These are phyloP conservation scores for Boletus fagicola DNA, from an alignment of 768 basidiomycete genomes.

Conservation along the genomic window DNA sequence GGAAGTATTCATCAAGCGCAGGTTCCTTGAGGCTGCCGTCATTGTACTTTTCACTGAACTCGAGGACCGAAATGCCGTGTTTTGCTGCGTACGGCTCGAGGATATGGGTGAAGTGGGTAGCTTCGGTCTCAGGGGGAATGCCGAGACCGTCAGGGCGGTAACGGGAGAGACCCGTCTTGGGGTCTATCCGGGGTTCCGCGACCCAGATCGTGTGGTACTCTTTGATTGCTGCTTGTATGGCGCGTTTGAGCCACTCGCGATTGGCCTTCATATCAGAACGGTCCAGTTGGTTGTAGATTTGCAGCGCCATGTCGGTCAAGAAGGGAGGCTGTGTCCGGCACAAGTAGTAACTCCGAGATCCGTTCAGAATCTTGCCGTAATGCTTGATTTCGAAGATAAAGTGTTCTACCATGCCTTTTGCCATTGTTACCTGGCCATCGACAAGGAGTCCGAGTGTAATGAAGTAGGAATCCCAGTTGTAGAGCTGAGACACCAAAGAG, in stretches of 20 bases:
- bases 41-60: constrained; percentile 97
- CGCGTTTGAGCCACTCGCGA: constrained; percentile 89
- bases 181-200: constrained; percentile 90
- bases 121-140: constrained; percentile 98
- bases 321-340: constrained; percentile 97
- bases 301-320: constrained; percentile 97
- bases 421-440: constrained; percentile 91
- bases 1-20: constrained; percentile 91
- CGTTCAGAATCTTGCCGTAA: constrained; percentile 96
- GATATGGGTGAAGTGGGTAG: constrained; percentile 96
- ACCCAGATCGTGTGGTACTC: constrained; percentile 99
- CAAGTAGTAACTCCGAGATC: constrained; percentile 92
- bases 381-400: constrained; percentile 99
- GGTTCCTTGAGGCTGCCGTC: constrained; percentile 81
- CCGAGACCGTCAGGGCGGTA: constrained; percentile 93
- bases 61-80: constrained; percentile 88
- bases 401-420: constrained; percentile 97
- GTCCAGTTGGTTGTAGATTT: constrained; percentile 96
- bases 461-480: constrained; percentile 97
- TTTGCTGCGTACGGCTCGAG: constrained; percentile 93
- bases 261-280: constrained; percentile 74
- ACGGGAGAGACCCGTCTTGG: constrained; percentile 90
- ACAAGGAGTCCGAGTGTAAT: constrained; percentile 91
- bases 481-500: constrained; percentile 50
- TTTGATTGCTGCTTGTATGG: constrained; percentile 96